phyloP scores from a whole-genome alignment of 1,284 basidiomycete genomes.

The Fomitopsis palustris region DNA sequence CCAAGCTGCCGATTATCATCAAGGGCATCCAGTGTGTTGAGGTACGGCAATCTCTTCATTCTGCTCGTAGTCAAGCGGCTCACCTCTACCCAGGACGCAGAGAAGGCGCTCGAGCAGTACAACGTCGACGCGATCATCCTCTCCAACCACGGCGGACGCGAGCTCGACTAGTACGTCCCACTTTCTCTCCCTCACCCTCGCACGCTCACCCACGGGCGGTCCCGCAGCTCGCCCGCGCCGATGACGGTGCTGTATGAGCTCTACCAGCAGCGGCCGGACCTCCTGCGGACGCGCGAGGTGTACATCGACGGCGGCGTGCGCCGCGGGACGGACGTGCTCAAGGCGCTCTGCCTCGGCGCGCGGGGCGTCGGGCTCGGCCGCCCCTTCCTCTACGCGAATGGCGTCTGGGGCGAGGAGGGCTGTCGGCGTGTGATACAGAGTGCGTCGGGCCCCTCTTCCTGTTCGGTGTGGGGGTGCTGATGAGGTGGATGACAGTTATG shows the following conservation, averaged over 20 bases:
- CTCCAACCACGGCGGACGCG: constrained; percentile 90
- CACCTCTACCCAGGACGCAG: constrained; percentile 57
- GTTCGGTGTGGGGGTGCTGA: neutral
- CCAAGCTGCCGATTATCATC: constrained; percentile 79
- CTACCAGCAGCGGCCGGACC: constrained; percentile 68
- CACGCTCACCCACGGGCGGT: neutral
- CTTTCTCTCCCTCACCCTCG: neutral
- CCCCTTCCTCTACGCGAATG: constrained; percentile 86
- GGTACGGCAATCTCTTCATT: constrained; percentile 31
- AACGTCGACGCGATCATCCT: constrained; percentile 85
- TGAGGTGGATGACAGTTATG: constrained; percentile 17
- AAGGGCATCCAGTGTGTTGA: constrained; percentile 80
- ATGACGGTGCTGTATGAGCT: constrained; percentile 77
- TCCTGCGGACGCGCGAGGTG: constrained; percentile 74
- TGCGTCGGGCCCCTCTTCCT: constrained; percentile 11
- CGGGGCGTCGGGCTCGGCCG: constrained; percentile 88
- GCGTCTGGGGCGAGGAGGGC: constrained; percentile 68
- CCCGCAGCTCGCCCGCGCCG: constrained; percentile 57
- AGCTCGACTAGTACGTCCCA: constrained; percentile 73
- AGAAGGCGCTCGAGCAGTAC: constrained; percentile 74
- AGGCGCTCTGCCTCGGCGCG: constrained; percentile 89
- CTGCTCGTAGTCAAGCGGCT: neutral
- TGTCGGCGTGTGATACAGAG: constrained; percentile 24
- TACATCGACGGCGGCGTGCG: constrained; percentile 88
- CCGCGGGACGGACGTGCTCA: constrained; percentile 87